A percentile compares a stretch with the other conserved stretches of the same genome.
Conservation (phyloP, 2,329 filamentous ascomycete species). For the Raffaelea arxii region DNA sequence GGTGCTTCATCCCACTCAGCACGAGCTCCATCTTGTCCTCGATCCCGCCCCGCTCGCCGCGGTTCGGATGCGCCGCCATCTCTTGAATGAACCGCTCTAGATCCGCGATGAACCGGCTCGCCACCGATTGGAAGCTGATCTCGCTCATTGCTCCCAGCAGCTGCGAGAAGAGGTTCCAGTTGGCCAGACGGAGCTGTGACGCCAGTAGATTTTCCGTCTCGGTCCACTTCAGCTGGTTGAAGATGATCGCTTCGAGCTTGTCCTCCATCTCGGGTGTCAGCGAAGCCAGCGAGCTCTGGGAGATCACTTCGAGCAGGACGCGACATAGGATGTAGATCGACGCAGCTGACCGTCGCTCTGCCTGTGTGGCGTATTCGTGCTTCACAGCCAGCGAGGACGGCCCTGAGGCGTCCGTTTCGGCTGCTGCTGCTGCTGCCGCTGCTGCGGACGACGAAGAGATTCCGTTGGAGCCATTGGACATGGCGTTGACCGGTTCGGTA, state of each 20-base stretch:
- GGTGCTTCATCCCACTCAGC: conserved; percentile 81
- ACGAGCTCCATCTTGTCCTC: conserved; percentile 82
- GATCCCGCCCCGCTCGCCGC: conserved; percentile 48
- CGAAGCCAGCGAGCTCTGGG: conserved; percentile 71
- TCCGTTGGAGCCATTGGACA: conserved; percentile 11
- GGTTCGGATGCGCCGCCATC: conserved; percentile 55
- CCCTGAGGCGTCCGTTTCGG: conserved; percentile 23
- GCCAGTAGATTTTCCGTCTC: conserved; percentile 71
- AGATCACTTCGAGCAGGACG: conserved; percentile 87
- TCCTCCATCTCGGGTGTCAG: conserved; percentile 90
- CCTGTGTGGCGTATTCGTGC: conserved; percentile 66
- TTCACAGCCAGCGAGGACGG: conserved; percentile 34
- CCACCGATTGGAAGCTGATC: conserved; percentile 78
- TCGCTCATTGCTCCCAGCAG: conserved; percentile 94
- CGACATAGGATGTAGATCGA: conserved; percentile 95
- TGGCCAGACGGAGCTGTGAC: conserved; percentile 78
- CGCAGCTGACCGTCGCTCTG: conserved; percentile 82
- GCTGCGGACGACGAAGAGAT: too few relatives aligned
- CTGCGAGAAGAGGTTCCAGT: conserved; percentile 91
- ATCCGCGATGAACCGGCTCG: conserved; percentile 71
- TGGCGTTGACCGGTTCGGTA: conserved; percentile 59
- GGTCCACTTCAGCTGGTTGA: conserved; percentile 83
- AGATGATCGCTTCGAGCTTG: conserved; percentile 90
- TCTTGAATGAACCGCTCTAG: conserved; percentile 71
- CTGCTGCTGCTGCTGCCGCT: conserved; percentile 18